Evolutionary conservation across 208 protist genomes (phyloP), one percentile per base, ranked within the genome.

Genomic region (Strigomonas culicis): DNA sequence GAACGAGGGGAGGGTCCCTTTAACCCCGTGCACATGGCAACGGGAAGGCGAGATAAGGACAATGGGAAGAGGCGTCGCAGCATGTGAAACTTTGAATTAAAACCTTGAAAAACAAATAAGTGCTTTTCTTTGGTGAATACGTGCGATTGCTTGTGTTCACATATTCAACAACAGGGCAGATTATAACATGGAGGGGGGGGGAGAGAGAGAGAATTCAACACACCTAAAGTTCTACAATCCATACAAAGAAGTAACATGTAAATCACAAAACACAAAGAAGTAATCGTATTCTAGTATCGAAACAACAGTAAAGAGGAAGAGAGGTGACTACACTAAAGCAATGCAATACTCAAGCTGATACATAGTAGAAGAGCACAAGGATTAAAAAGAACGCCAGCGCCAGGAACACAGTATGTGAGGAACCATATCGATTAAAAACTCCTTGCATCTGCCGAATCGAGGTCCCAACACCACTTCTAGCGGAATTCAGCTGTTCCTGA

Each of bases 371-470:
- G 17, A 81, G 4, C 50, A 81, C 80, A 0, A 93, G 28, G 13
- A 68, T 39, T 19, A 79, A 17, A 55, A 88, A 83, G 8, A 88
- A 49, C 1, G 68, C 55, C 2, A 76, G 34, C 25, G 50, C 75
- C 36, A 90, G 66, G 8, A 67, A 28, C 4, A 78, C 3, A 4
- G 72, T 86, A 58, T 94, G 74, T 43, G 69, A 73, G 65, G 65
- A 90, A 2, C 85, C 85, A 63, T 92, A 87, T 13, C 77, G 77
- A 10, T 59, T 60, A 70, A 90, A 79, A 4, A 89, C 84, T 24
- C 61, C 72, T 27, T 75, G 73, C 39, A 94, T 69, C 1, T 73
- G 69, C 11, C 41, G 66, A 11, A 90, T 75, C 22, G 85, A 74
- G 17, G 67, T 64, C 50, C 75, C 73, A 21, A 94, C 83, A 13